phyloP scores from a whole-genome alignment of 208 protist genomes.

The Leishmania martiniquensis region DNA sequence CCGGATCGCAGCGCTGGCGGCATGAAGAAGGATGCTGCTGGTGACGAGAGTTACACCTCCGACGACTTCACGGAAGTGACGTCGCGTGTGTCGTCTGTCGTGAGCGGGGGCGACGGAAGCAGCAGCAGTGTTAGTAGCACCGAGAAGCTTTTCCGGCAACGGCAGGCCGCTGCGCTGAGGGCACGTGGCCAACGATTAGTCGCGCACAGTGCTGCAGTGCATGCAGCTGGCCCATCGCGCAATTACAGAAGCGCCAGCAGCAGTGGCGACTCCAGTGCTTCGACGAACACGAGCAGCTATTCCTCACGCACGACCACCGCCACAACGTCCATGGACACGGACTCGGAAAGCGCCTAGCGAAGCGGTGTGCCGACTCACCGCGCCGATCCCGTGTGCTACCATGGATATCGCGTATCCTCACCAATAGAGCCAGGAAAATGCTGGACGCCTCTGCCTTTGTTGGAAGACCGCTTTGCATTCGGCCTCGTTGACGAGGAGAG shows the following conservation, averaged over 20 bases:
- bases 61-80: slow-evolving; percentile 16
- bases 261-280: neutral
- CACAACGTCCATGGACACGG: neutral
- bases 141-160: slow-evolving; percentile 35
- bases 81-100: neutral
- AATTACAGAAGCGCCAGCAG: neutral
- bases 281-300: neutral
- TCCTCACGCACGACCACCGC: neutral
- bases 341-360: slow-evolving; percentile 8
- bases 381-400: neutral
- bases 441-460: neutral
- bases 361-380: neutral
- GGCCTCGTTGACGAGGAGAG: neutral
- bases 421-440: neutral
- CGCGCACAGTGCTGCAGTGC: neutral
- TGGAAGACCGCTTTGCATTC: neutral
- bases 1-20: neutral
- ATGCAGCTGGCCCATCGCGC: neutral
- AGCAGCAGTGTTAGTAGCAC: slow-evolving; percentile 43
- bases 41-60: slow-evolving; percentile 18
- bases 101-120: slow-evolving; percentile 8
- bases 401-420: neutral
- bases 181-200: slow-evolving; percentile 12
- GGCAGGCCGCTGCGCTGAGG: slow-evolving; percentile 32
- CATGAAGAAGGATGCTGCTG: neutral